Evolutionary conservation across 768 basidiomycete genomes (phyloP).

Genomic region (Termitomyces sp.): DNA sequence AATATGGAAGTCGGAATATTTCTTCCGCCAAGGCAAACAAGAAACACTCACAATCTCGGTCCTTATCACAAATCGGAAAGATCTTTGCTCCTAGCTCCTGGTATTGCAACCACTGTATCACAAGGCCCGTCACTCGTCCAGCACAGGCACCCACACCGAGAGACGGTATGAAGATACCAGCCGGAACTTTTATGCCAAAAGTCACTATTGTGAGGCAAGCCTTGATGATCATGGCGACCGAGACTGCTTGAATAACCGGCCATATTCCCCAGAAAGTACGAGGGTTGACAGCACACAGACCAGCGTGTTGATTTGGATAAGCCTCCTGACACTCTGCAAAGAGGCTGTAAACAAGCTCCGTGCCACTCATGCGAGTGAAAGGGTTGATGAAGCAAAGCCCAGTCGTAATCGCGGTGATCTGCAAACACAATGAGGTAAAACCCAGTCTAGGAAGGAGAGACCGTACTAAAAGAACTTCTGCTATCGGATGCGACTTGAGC

Average conservation of each 20-base stretch:
- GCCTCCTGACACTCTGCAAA: constrained; percentile 80
- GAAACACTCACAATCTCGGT: constrained; percentile 55
- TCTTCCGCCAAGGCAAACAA: not conserved
- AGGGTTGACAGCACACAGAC: constrained; percentile 71
- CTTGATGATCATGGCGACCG: constrained; percentile 81
- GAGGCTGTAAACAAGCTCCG: constrained; percentile 90
- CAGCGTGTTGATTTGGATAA: constrained; percentile 52
- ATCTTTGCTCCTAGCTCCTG: constrained; percentile 55
- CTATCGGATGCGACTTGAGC: constrained; percentile 73
- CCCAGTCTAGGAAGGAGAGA: not conserved
- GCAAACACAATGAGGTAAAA: constrained; percentile 5
- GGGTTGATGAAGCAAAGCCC: constrained; percentile 83
- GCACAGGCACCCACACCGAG: constrained; percentile 94
- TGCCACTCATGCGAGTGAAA: constrained; percentile 91
- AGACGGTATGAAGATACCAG: constrained; percentile 96
- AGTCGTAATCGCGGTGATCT: constrained; percentile 82
- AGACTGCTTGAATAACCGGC: constrained; percentile 63
- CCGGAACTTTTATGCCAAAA: constrained; percentile 89
- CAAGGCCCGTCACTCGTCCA: constrained; percentile 82
- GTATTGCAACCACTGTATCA: constrained; percentile 73
- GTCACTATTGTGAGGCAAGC: constrained; percentile 81
- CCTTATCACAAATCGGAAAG: constrained; percentile 66
- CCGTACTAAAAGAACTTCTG: constrained; percentile 81
- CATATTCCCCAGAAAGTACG: constrained; percentile 53
- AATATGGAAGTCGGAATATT: not conserved